phyloP scores from a whole-genome alignment of 2,329 filamentous ascomycete genomes.

The Chaetomium strumarium region DNA sequence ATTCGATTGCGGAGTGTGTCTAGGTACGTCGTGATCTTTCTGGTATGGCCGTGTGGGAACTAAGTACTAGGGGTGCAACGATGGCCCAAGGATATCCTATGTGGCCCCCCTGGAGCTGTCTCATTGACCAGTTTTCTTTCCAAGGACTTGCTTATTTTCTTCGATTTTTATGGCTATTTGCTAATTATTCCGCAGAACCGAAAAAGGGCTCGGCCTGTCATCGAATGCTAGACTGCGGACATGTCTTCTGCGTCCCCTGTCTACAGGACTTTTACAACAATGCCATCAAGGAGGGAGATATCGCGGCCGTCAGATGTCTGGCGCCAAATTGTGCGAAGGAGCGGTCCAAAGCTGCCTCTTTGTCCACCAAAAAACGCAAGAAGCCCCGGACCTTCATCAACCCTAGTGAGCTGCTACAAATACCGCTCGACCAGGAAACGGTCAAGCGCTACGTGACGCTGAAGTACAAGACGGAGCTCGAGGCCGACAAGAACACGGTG shows the following conservation, averaged over 20 bases:
- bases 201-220: constrained; percentile 84
- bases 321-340: constrained; percentile 71
- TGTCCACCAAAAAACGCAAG: constrained; percentile 39
- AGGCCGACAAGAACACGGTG: constrained; percentile 84
- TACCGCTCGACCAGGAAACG: constrained; percentile 61
- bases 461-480: constrained; percentile 88
- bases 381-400: constrained; percentile 65
- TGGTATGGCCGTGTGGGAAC: no score
- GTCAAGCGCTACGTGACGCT: constrained; percentile 84
- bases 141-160: not conserved
- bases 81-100: no score
- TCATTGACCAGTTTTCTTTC: not conserved
- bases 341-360: constrained; percentile 32
- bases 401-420: constrained; percentile 77
- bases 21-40: constrained; percentile 42
- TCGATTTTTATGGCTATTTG: not conserved
- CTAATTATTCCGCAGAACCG: constrained; percentile 53
- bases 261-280: constrained; percentile 85
- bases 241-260: constrained; percentile 88
- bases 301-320: constrained; percentile 73
- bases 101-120: no score
- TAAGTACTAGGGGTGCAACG: no score
- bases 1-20: constrained; percentile 81
- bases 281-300: constrained; percentile 78
- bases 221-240: constrained; percentile 72